These are phyloP conservation scores for Lachnellula occidentalis DNA, from an alignment of 2,329 filamentous ascomycete genomes.

Conservation along the genomic window DNA sequence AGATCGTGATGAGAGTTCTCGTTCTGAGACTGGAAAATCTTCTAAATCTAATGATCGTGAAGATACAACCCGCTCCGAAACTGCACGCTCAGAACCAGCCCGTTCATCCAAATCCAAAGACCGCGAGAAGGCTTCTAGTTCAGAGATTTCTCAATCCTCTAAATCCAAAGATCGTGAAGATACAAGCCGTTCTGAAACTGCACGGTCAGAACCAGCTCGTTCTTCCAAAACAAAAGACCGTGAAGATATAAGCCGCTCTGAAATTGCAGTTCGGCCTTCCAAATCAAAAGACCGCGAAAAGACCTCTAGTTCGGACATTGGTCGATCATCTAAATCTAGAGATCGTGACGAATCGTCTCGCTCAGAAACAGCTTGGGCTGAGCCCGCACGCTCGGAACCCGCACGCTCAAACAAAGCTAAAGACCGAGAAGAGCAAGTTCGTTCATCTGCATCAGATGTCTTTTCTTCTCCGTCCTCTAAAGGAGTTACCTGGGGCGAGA, in stretches of 20 bases:
- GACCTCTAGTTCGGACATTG: constrained; percentile 13
- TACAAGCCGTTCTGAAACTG: constrained; percentile 20
- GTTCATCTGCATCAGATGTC: constrained; percentile 31
- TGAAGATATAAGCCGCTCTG: constrained; percentile 17
- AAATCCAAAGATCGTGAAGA: constrained; percentile 11
- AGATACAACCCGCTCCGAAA: background rate
- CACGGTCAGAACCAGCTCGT: constrained; percentile 8
- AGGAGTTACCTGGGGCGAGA: constrained; percentile 59
- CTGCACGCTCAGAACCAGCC: background rate
- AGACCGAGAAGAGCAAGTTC: constrained; percentile 3
- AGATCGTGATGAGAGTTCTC: background rate
- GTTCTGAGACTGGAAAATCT: constrained; percentile 4
- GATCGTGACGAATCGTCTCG: constrained; percentile 3
- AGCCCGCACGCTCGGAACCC: constrained; percentile 5
- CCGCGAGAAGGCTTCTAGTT: background rate
- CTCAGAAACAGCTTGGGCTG: constrained; percentile 4
- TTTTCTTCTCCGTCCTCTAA: constrained; percentile 44
- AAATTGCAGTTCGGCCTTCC: constrained; percentile 15
- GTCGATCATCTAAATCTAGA: constrained; percentile 30
- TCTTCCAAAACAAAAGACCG: constrained; percentile 30
- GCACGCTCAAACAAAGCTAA: constrained; percentile 24
- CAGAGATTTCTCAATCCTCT: constrained; percentile 9
- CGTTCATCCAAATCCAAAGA: constrained; percentile 22
- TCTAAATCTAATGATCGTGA: constrained; percentile 29
- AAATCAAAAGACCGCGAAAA: constrained; percentile 20